phyloP scores from a whole-genome alignment of 495 filamentous ascomycete genomes.

The Tuber aestivum region DNA sequence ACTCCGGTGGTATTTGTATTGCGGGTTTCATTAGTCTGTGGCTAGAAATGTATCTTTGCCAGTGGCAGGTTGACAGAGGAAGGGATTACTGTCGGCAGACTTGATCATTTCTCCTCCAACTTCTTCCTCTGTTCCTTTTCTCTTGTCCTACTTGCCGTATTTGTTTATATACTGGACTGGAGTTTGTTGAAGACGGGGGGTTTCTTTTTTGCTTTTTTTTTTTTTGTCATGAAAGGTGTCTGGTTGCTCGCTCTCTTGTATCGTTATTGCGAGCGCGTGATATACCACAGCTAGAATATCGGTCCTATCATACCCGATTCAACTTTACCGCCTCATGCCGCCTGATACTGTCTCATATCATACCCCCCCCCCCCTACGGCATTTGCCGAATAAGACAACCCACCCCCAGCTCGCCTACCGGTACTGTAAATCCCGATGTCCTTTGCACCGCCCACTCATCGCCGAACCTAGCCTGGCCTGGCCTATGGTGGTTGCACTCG shows the following conservation, averaged over 20 bases:
- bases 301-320: background rate
- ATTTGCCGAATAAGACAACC: background rate
- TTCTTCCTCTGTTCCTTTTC: background rate
- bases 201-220: too few species aligned
- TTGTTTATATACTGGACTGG: background rate
- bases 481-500: background rate
- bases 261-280: background rate
- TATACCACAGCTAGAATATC: background rate
- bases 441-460: background rate
- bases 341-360: background rate
- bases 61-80: constrained; percentile 71
- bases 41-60: constrained; percentile 77
- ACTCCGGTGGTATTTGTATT: constrained; percentile 83
- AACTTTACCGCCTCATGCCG: background rate
- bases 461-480: background rate
- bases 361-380: background rate
- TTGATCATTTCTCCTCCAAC: constrained; percentile 6
- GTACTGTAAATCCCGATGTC: background rate
- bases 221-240: background rate
- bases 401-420: background rate
- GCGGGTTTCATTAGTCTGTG: constrained; percentile 78
- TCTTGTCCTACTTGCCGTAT: background rate
- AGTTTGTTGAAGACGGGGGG: background rate
- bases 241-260: background rate
- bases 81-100: constrained; percentile 62